Evolutionary conservation across 2,329 filamentous ascomycete genomes (phyloP).

Genomic region (Monilinia vaccinii-corymbosi): DNA sequence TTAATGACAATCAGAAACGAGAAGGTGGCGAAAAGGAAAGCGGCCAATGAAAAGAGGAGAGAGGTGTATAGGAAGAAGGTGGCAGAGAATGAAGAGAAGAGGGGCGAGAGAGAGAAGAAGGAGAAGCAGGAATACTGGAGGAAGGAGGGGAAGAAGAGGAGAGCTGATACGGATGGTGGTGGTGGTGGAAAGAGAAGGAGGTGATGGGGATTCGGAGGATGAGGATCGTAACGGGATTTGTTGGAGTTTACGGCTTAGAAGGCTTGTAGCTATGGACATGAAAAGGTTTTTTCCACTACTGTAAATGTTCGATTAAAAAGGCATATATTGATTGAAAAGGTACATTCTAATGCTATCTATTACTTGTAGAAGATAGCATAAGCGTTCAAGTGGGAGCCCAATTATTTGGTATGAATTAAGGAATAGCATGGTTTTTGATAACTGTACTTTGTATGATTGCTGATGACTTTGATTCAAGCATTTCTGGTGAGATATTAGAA

Average conservation of each 20-base stretch:
- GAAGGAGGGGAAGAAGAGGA: slow-evolving; percentile 76
- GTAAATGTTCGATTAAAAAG: neutral
- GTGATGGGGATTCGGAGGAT: neutral
- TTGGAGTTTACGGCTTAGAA: neutral
- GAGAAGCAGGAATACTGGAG: slow-evolving; percentile 92
- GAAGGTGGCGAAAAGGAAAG: slow-evolving; percentile 71
- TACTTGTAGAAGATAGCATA: neutral
- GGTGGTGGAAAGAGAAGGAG: slow-evolving; percentile 32
- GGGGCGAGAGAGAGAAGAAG: slow-evolving; percentile 74
- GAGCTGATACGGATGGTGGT: slow-evolving; percentile 42
- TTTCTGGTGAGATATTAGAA: neutral
- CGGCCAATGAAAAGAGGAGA: slow-evolving; percentile 81
- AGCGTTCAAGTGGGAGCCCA: neutral
- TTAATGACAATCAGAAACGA: slow-evolving; percentile 85
- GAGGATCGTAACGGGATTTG: neutral
- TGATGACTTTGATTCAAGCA: neutral
- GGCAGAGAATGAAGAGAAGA: slow-evolving; percentile 74
- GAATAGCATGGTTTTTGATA: neutral
- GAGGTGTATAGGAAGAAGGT: slow-evolving; percentile 76
- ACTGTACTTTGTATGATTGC: neutral
- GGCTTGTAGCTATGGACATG: neutral
- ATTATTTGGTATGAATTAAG: neutral
- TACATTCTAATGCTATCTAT: neutral
- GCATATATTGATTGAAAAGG: neutral
- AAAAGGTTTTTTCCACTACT: neutral